Conservation (phyloP, 2,329 filamentous ascomycete species). For the Didymella exigua region DNA sequence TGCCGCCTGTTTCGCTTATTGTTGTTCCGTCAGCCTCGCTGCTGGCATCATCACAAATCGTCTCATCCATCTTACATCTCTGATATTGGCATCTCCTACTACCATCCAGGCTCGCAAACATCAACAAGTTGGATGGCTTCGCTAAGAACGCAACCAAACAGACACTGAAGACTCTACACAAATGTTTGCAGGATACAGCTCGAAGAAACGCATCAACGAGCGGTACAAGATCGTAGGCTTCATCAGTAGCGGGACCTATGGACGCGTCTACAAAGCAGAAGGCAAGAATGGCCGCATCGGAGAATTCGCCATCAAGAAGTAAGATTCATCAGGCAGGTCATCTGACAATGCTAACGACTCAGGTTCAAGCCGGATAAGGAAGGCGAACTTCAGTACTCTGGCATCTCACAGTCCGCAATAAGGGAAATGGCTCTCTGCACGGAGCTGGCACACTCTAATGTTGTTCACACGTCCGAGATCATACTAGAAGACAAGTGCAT, state of each 20-base stretch:
- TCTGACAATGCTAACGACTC: constrained; percentile 21
- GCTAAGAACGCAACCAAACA: constrained; percentile 18
- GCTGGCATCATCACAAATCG: constrained; percentile 11
- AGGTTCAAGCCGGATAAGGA: constrained; percentile 97
- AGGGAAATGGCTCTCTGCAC: constrained; percentile 97
- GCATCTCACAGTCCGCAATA: constrained; percentile 95
- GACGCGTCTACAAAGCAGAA: constrained; percentile 93
- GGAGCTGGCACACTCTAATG: constrained; percentile 84
- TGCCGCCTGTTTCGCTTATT: constrained; percentile 23
- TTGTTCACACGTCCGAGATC: constrained; percentile 91
- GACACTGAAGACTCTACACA: constrained; percentile 31
- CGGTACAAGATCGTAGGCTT: constrained; percentile 97
- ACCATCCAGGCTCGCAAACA: neutral
- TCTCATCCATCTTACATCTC: constrained; percentile 9
- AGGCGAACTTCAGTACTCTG: constrained; percentile 94
- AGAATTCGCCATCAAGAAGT: constrained; percentile 99
- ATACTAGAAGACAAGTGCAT: constrained; percentile 99
- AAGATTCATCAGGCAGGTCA: constrained; percentile 28
- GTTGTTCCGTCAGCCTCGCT: constrained; percentile 20
- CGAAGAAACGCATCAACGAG: constrained; percentile 86
- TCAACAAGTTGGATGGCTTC: neutral
- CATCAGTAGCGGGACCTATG: constrained; percentile 97
- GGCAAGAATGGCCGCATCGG: constrained; percentile 74
- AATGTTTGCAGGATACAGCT: constrained; percentile 60
- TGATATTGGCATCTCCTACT: constrained; percentile 7